These are phyloP conservation scores for Fonsecaea pugnacius DNA, from an alignment of 2,329 filamentous ascomycete species.

Conservation along the genomic window DNA sequence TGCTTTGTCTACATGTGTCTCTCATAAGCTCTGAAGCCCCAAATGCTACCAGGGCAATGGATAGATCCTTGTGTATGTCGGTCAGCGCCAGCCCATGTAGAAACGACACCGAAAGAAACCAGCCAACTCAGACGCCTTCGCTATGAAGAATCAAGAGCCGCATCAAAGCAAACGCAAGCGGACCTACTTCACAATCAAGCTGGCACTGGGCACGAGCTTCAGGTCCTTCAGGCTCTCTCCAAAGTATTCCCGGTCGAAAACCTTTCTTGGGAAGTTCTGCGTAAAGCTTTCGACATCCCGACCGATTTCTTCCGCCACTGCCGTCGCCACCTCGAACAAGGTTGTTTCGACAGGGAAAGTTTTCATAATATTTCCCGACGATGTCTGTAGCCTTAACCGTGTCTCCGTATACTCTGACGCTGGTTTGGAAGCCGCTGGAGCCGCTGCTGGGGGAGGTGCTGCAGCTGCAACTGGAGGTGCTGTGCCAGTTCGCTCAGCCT, in stretches of 20 bases:
- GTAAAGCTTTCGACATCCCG: slow-evolving; percentile 74
- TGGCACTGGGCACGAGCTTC: slow-evolving; percentile 87
- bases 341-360: slow-evolving; percentile 88
- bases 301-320: slow-evolving; percentile 72
- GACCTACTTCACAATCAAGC: slow-evolving; percentile 69
- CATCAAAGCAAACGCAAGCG: slow-evolving; percentile 11
- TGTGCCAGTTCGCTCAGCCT: slow-evolving; percentile 81
- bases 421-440: slow-evolving; percentile 61
- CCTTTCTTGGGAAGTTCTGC: slow-evolving; percentile 85
- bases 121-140: slow-evolving; percentile 20
- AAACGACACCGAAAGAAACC: slow-evolving; percentile 1
- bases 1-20: not conserved
- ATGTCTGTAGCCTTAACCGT: slow-evolving; percentile 78
- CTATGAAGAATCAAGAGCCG: slow-evolving; percentile 12
- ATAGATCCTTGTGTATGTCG: slow-evolving; percentile 34
- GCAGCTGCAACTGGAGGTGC: slow-evolving; percentile 47
- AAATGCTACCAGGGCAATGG: slow-evolving; percentile 35
- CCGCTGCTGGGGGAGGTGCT: slow-evolving; percentile 51
- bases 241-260: slow-evolving; percentile 75
- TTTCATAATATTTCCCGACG: slow-evolving; percentile 78
- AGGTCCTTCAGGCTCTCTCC: slow-evolving; percentile 91
- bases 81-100: slow-evolving; percentile 26
- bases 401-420: slow-evolving; percentile 77
- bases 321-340: slow-evolving; percentile 85
- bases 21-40: not conserved